Evolutionary conservation across 495 filamentous ascomycete genomes (phyloP).

Genomic region (Penicillium dipodomyicola): DNA sequence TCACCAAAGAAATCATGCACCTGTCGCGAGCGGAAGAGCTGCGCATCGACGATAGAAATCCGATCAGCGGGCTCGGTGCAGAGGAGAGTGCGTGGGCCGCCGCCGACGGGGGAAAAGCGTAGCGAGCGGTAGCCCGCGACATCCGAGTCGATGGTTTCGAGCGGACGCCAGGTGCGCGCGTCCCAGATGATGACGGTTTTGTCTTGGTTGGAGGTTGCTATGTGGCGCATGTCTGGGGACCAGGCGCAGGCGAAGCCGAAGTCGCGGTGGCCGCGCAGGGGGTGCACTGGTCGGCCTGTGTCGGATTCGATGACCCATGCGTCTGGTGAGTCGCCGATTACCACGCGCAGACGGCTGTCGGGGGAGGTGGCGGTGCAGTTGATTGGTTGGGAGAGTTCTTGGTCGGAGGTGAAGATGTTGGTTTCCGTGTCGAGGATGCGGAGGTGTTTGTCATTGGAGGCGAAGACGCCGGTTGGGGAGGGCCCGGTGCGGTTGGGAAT

Average conservation of each 20-base stretch:
- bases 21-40: conserved; percentile 64
- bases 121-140: conserved; percentile 77
- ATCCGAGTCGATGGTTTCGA: conserved; percentile 67
- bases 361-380: conserved; percentile 85
- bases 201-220: conserved; percentile 92
- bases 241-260: conserved; percentile 89
- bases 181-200: conserved; percentile 83
- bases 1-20: conserved; percentile 84
- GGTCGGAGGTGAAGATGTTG: conserved; percentile 60
- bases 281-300: conserved; percentile 53
- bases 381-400: conserved; percentile 63
- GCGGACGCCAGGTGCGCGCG: conserved; percentile 64
- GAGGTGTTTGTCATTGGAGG: conserved; percentile 77
- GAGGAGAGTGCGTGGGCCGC: conserved; percentile 69
- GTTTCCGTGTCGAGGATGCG: conserved; percentile 72
- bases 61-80: conserved; percentile 83
- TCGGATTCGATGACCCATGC: conserved; percentile 64
- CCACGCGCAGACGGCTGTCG: conserved; percentile 72
- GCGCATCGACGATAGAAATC: conserved; percentile 74
- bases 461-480: conserved; percentile 69
- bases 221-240: conserved; percentile 82
- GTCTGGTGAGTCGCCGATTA: conserved; percentile 65
- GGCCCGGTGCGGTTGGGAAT: conserved; percentile 57
- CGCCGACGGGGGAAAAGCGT: conserved; percentile 76
- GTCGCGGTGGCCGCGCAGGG: conserved; percentile 70